Evolutionary conservation across 371 early-diverging fungal species (phyloP).

Genomic region (Circinella minor): DNA sequence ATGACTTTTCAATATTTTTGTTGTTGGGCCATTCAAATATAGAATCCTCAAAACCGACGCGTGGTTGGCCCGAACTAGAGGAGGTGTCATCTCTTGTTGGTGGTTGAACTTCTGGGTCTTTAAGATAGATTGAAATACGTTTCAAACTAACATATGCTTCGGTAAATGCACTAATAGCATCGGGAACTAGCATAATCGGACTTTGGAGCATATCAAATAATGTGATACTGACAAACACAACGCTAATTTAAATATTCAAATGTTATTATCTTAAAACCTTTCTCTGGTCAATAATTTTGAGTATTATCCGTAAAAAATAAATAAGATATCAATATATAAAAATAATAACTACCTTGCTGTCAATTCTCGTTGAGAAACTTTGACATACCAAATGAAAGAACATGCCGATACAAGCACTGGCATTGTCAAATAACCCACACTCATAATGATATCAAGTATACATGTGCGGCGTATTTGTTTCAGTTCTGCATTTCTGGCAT

Average conservation of each 20-base stretch:
- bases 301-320: too few relatives aligned
- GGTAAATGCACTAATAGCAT: slow-evolving; percentile 30
- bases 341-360: slow-evolving; percentile 30
- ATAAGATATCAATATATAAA: neutral
- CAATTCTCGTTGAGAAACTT: slow-evolving; percentile 51
- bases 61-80: slow-evolving; percentile 19
- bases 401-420: slow-evolving; percentile 61
- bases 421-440: slow-evolving; percentile 44
- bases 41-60: slow-evolving; percentile 54
- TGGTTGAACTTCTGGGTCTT: slow-evolving; percentile 52
- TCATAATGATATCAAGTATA: slow-evolving; percentile 43
- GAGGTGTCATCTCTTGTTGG: neutral
- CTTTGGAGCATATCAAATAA: slow-evolving; percentile 59
- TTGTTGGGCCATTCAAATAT: slow-evolving; percentile 51
- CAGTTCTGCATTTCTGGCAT: slow-evolving; percentile 60
- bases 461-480: slow-evolving; percentile 43
- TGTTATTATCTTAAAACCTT: too few relatives aligned
- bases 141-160: slow-evolving; percentile 57
- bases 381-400: slow-evolving; percentile 65
- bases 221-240: slow-evolving; percentile 67
- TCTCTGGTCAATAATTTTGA: too few relatives aligned
- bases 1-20: neutral
- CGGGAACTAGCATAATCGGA: slow-evolving; percentile 59
- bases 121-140: slow-evolving; percentile 58
- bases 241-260: slow-evolving; percentile 18